Conservation (phyloP, 257 asterid genomes). For the Ligustrum vulgare region DNA sequence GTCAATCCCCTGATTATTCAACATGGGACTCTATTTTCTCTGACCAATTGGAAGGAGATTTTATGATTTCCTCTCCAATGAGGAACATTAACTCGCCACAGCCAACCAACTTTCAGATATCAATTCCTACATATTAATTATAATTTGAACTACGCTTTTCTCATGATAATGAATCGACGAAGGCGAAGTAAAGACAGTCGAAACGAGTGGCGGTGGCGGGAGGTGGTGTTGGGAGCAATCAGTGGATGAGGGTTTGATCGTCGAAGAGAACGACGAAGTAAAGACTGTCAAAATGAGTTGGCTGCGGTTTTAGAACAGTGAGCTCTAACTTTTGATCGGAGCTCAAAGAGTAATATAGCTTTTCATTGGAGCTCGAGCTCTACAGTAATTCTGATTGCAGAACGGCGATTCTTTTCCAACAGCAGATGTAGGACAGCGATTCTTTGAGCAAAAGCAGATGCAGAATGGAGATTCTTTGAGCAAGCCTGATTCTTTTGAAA, state of each 20-base stretch:
- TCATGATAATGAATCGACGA: conserved; percentile 47
- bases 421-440: conserved; percentile 70
- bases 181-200: conserved; percentile 53
- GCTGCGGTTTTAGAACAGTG: no score
- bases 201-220: conserved; percentile 47
- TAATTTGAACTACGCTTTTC: no score
- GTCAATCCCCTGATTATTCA: conserved; percentile 64
- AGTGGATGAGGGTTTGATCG: conserved; percentile 73
- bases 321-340: no score
- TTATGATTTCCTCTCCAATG: conserved; percentile 79
- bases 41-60: conserved; percentile 61
- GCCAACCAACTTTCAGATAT: conserved; percentile 23
- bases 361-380: no score
- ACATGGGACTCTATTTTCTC: conserved; percentile 68
- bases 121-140: no score
- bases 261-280: conserved; percentile 75
- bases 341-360: no score
- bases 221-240: conserved; percentile 52
- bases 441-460: no score
- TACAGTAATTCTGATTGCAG: no score
- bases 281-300: no score
- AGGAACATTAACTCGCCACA: no score
- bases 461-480: no score
- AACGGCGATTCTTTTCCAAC: conserved; percentile 85
- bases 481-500: no score